Conservation (phyloP, 2,329 filamentous ascomycete genomes). For the Colletotrichum australisinense region DNA sequence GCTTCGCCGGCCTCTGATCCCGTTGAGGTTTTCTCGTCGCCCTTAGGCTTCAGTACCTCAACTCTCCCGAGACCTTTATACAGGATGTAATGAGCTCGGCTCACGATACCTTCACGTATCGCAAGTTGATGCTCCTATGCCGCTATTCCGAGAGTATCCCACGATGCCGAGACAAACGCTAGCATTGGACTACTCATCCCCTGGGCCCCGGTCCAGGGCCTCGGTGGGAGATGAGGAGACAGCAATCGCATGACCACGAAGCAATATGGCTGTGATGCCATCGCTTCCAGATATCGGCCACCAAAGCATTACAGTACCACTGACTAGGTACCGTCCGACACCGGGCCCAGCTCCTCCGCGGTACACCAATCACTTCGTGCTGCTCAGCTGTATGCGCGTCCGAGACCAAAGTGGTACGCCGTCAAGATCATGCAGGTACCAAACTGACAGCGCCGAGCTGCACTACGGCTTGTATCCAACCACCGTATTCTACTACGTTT, state of each 20-base stretch:
- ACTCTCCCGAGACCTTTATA: slow-evolving; percentile 16
- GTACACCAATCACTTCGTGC: not conserved
- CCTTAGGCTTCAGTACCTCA: not conserved
- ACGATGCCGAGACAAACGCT: not conserved
- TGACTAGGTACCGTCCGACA: not conserved
- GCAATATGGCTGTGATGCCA: not conserved
- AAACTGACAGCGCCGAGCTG: not conserved
- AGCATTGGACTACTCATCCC: no score
- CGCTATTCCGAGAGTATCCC: not conserved
- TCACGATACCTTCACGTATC: not conserved
- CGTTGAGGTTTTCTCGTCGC: not conserved
- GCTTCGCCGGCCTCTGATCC: not conserved
- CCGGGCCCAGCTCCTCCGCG: not conserved
- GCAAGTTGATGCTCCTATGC: not conserved
- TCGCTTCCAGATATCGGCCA: not conserved
- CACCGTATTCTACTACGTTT: no score
- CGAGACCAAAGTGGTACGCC: slow-evolving; percentile 13
- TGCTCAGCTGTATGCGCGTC: slow-evolving; percentile 13
- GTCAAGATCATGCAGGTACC: slow-evolving; percentile 17
- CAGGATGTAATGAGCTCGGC: not conserved
- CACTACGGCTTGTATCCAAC: not conserved
- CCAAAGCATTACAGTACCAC: not conserved
- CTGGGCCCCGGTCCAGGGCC: not conserved
- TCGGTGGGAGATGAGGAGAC: not conserved
- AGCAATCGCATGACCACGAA: not conserved